phyloP scores from a whole-genome alignment of 1,139 yeast genomes.

The Scheffersomyces segobiensis region DNA sequence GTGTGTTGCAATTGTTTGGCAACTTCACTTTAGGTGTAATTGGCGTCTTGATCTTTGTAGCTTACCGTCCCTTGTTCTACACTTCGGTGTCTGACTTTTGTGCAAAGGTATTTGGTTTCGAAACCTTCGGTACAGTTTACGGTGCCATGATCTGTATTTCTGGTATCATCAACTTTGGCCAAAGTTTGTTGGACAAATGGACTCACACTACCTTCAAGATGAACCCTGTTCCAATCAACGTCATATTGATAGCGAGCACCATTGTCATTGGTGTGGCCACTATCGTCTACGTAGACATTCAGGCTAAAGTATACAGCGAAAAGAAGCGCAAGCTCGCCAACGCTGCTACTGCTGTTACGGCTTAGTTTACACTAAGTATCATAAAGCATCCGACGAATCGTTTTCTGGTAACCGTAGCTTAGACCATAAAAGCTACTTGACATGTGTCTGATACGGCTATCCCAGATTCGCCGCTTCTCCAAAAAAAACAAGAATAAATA shows the following conservation, averaged over 20 bases:
- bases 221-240: constrained; percentile 46
- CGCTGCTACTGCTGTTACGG: background rate
- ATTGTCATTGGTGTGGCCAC: constrained; percentile 31
- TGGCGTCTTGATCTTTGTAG: constrained; percentile 40
- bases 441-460: background rate
- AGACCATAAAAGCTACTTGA: background rate
- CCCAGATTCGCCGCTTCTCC: background rate
- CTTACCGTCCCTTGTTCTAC: constrained; percentile 46
- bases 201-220: constrained; percentile 42
- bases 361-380: background rate
- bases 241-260: constrained; percentile 27
- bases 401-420: background rate
- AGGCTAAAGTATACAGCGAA: constrained; percentile 24
- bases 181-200: constrained; percentile 37
- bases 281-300: constrained; percentile 30
- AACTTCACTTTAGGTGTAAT: constrained; percentile 29
- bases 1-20: constrained; percentile 38
- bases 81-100: constrained; percentile 47
- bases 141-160: constrained; percentile 45
- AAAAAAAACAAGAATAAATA: background rate
- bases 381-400: background rate
- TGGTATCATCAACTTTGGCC: constrained; percentile 41
- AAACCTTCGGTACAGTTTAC: constrained; percentile 49
- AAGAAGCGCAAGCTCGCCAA: constrained; percentile 9
- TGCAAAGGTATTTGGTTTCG: constrained; percentile 51